Evolutionary conservation across 352 stramenopile genomes (phyloP).

Genomic region (Globisporangium polare): DNA sequence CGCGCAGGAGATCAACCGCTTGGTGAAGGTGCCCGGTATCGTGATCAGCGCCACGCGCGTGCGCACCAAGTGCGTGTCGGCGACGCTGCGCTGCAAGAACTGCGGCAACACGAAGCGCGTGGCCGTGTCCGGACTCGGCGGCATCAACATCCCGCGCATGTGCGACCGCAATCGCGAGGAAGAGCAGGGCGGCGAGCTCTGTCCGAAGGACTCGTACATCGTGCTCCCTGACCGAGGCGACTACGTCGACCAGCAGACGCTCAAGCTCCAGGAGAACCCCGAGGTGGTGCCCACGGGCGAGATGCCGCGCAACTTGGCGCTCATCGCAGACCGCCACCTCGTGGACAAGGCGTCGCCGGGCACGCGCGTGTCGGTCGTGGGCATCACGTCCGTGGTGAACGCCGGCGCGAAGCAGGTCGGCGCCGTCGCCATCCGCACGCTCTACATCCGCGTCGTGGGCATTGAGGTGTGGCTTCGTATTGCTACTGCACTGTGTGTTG

Average conservation of each 20-base stretch:
- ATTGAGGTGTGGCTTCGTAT: slow-evolving; percentile 58
- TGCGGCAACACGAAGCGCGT: slow-evolving; percentile 75
- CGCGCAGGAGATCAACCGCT: slow-evolving; percentile 86
- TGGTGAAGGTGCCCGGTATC: slow-evolving; percentile 94
- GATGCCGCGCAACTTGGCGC: slow-evolving; percentile 95
- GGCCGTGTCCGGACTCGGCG: slow-evolving; percentile 54
- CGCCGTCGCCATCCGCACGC: slow-evolving; percentile 86
- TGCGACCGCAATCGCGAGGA: slow-evolving; percentile 77
- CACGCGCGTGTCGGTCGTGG: slow-evolving; percentile 95
- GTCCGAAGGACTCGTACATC: slow-evolving; percentile 90
- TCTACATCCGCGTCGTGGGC: slow-evolving; percentile 96
- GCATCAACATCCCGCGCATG: slow-evolving; percentile 76
- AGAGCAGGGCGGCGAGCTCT: slow-evolving; percentile 44
- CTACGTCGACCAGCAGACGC: slow-evolving; percentile 98
- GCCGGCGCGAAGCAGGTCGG: slow-evolving; percentile 65
- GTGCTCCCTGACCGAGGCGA: slow-evolving; percentile 93
- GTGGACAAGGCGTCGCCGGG: slow-evolving; percentile 95
- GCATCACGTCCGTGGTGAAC: slow-evolving; percentile 94
- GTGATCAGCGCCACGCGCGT: slow-evolving; percentile 94
- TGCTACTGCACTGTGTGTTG: background rate
- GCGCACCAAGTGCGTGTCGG: slow-evolving; percentile 89
- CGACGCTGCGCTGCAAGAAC: slow-evolving; percentile 90
- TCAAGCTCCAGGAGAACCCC: slow-evolving; percentile 96
- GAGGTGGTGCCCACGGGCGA: slow-evolving; percentile 98
- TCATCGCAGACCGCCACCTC: slow-evolving; percentile 94